Evolutionary conservation across 257 asterid species (phyloP).

Genomic region (Coffea eugenioides): DNA sequence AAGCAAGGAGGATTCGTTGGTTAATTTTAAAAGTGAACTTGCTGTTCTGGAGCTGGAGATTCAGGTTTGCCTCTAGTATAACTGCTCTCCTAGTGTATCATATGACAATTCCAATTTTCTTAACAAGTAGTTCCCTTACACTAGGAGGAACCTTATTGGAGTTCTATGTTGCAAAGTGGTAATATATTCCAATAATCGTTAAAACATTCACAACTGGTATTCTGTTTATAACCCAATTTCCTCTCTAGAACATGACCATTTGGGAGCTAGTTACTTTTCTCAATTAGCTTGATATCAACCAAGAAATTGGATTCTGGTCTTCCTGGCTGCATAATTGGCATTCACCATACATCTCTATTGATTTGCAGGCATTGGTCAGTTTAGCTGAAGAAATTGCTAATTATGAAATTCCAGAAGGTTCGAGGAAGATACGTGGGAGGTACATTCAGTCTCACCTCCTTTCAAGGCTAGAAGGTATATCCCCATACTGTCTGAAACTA

Average conservation of each 20-base stretch:
- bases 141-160: not conserved
- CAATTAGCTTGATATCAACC: not conserved
- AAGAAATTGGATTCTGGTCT: not conserved
- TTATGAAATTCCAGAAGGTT: slow-evolving; percentile 61
- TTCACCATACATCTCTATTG: not conserved
- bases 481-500: slow-evolving; percentile 6
- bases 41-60: slow-evolving; percentile 57
- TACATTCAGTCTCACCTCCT: slow-evolving; percentile 81
- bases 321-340: not conserved
- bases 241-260: not conserved
- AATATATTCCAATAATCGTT: not conserved
- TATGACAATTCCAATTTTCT: not conserved
- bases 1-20: slow-evolving; percentile 58
- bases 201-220: not conserved
- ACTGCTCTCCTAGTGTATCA: not conserved
- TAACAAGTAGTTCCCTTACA: not conserved
- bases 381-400: slow-evolving; percentile 74
- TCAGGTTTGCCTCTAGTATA: slow-evolving; percentile 42
- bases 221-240: not conserved
- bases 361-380: slow-evolving; percentile 61
- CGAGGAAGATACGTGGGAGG: slow-evolving; percentile 83
- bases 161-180: not conserved
- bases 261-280: not conserved
- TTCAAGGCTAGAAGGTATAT: slow-evolving; percentile 61
- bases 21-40: slow-evolving; percentile 63